Conservation (phyloP, 2,329 filamentous ascomycete species). For the Graphium sp. region DNA sequence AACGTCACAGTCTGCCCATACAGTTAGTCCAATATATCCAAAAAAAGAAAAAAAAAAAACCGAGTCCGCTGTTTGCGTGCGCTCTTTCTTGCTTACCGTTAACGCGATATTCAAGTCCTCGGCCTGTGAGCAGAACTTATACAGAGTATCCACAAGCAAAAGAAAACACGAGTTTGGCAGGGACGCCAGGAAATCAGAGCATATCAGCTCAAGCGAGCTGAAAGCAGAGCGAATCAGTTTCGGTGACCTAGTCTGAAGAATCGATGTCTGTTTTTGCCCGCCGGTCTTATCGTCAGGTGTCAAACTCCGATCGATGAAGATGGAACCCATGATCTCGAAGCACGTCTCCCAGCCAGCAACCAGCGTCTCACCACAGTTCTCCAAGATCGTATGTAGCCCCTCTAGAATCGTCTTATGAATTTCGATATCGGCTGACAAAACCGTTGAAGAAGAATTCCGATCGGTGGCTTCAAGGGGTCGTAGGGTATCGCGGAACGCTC, state of each 20-base stretch:
- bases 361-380: slow-evolving; percentile 75
- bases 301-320: slow-evolving; percentile 40
- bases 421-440: slow-evolving; percentile 51
- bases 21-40: slow-evolving; percentile 6
- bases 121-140: slow-evolving; percentile 74
- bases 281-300: slow-evolving; percentile 15
- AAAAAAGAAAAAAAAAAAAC: not conserved
- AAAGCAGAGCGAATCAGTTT: slow-evolving; percentile 77
- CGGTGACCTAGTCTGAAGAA: slow-evolving; percentile 41
- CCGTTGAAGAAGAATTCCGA: slow-evolving; percentile 35
- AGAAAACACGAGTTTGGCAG: slow-evolving; percentile 56
- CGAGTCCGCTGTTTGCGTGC: too few relatives aligned
- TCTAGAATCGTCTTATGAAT: slow-evolving; percentile 70
- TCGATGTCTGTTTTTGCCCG: slow-evolving; percentile 12
- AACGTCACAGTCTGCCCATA: slow-evolving; percentile 62
- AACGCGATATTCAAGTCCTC: slow-evolving; percentile 92
- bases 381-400: slow-evolving; percentile 64
- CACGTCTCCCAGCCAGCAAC: slow-evolving; percentile 71
- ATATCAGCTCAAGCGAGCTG: slow-evolving; percentile 76
- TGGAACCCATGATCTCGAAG: slow-evolving; percentile 71
- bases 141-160: slow-evolving; percentile 71
- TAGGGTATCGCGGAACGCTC: slow-evolving; percentile 46
- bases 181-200: slow-evolving; percentile 78
- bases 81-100: slow-evolving; percentile 62
- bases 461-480: slow-evolving; percentile 36